Conservation (phyloP, 1,139 yeast genomes). For the Pneumocystis murina region DNA sequence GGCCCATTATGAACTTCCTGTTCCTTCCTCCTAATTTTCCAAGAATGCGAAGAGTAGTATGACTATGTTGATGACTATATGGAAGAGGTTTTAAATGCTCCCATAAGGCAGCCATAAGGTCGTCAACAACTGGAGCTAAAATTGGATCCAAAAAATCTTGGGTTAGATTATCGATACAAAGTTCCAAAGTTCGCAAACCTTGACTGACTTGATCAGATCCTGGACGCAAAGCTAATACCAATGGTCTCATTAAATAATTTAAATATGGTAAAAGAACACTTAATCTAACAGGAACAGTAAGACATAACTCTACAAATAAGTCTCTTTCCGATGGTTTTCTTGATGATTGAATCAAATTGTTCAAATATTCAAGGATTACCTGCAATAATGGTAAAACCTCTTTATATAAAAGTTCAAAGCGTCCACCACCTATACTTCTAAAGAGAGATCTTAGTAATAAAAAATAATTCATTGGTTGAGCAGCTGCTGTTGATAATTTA, state of each 20-base stretch:
- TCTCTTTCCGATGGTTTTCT: slow-evolving; percentile 83
- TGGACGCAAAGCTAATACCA: slow-evolving; percentile 81
- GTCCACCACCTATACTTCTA: slow-evolving; percentile 90
- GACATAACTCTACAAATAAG: slow-evolving; percentile 80
- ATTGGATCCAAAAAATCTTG: slow-evolving; percentile 96
- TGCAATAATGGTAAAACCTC: slow-evolving; percentile 86
- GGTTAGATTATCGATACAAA: slow-evolving; percentile 92
- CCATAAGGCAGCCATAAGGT: slow-evolving; percentile 87
- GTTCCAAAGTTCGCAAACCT: slow-evolving; percentile 81
- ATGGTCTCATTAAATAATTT: slow-evolving; percentile 73
- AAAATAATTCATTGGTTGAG: slow-evolving; percentile 82
- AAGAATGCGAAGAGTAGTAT: slow-evolving; percentile 78
- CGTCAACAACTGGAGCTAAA: slow-evolving; percentile 86
- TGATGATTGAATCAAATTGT: slow-evolving; percentile 68
- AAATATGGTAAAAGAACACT: slow-evolving; percentile 89
- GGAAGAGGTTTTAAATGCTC: slow-evolving; percentile 83
- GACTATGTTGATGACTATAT: slow-evolving; percentile 80
- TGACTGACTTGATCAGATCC: slow-evolving; percentile 84
- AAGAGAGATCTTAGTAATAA: slow-evolving; percentile 77
- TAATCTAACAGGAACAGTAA: slow-evolving; percentile 87
- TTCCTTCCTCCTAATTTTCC: slow-evolving; percentile 96
- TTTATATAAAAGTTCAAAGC: slow-evolving; percentile 80
- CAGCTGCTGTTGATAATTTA: slow-evolving; percentile 69
- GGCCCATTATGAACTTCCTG: slow-evolving; percentile 66
- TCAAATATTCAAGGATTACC: slow-evolving; percentile 68